phyloP scores from a whole-genome alignment of 768 basidiomycete species.

The Auricularia sp. region DNA sequence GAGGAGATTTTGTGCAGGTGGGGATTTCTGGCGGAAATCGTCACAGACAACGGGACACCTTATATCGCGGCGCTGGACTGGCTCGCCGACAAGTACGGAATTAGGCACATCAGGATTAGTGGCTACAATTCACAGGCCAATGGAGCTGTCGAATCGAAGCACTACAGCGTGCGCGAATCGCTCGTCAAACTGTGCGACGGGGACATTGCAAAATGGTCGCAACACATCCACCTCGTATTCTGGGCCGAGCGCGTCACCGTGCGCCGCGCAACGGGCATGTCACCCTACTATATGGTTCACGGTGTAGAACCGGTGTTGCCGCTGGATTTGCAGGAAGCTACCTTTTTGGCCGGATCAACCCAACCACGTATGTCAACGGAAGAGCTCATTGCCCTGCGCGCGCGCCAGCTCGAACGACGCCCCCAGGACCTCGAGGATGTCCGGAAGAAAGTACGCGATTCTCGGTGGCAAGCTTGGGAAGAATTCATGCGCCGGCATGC shows the following conservation, averaged over 20 bases:
- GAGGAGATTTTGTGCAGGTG: slow-evolving; percentile 8
- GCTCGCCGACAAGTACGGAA: slow-evolving; percentile 20
- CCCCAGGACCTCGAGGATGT: slow-evolving; percentile 7
- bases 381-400: slow-evolving; percentile 12
- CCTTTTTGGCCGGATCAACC: slow-evolving; percentile 14
- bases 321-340: slow-evolving; percentile 24
- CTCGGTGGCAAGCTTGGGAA: slow-evolving; percentile 1
- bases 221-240: slow-evolving; percentile 7
- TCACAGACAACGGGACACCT: slow-evolving; percentile 32
- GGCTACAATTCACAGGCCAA: slow-evolving; percentile 34
- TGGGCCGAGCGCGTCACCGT: slow-evolving; percentile 15
- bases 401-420: slow-evolving; percentile 9
- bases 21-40: slow-evolving; percentile 20
- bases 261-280: slow-evolving; percentile 7
- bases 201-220: slow-evolving; percentile 25
- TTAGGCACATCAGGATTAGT: slow-evolving; percentile 30
- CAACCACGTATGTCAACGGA: slow-evolving; percentile 7
- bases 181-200: slow-evolving; percentile 26
- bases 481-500: slow-evolving; percentile 12
- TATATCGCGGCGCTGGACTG: slow-evolving; percentile 17
- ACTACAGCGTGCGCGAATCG: slow-evolving; percentile 22
- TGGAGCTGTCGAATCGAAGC: slow-evolving; percentile 24
- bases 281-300: slow-evolving; percentile 12
- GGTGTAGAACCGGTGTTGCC: slow-evolving; percentile 22
- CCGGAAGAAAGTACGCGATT: slow-evolving; percentile 5